Evolutionary conservation across 106 monocot species (phyloP), one percentile per base, ranked within the genome.

Genomic region (Narthecium ossifragum): DNA sequence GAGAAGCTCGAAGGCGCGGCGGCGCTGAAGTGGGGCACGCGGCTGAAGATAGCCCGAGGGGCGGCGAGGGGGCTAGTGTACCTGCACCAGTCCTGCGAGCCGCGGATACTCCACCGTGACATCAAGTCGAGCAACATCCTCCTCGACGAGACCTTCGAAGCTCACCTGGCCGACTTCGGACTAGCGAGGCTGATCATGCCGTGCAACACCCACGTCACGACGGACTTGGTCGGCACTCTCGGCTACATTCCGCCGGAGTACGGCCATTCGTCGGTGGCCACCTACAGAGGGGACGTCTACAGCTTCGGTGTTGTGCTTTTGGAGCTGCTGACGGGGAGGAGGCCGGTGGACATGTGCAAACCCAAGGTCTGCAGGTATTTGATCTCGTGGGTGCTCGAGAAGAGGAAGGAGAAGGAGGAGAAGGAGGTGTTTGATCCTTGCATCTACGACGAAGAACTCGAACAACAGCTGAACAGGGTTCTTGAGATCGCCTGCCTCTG

Each of bases 261-360:
- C 6, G 58, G 58, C 36, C 58, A 58, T n/a, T 58, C 58, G n/a
- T 34, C 58, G 31, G 58, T 58, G 21, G 58, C 58, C 10, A 58
- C 58, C 6, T 58, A 22, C 34, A 58, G 39, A 23, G 58, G 58
- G 36, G 58, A 58, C 39, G 23, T 58, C 1, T 58, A 58, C 24
- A 58, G 58, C 21, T 58, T 58, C 11, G 58, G 58, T 22, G 58
- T 58, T 8, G 58, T 58, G 0, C 37, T 58, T 25, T 58, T 58
- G 37, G 58, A 58, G 38, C 22, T 58, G 58, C 58, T 58, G 22
- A 58, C 58, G 4, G 37, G 58, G 5, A 36, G 58, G 37, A 58
- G 58, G 37, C 58, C 58, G 8, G 58, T 58, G 24, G 58, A 58
- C 38, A 58, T 58, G 58, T 37, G 36, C 58, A 58, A 58, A 58